Evolutionary conservation across 805 yeast species (phyloP).

Genomic region (Wickerhamiella bombiphila): DNA sequence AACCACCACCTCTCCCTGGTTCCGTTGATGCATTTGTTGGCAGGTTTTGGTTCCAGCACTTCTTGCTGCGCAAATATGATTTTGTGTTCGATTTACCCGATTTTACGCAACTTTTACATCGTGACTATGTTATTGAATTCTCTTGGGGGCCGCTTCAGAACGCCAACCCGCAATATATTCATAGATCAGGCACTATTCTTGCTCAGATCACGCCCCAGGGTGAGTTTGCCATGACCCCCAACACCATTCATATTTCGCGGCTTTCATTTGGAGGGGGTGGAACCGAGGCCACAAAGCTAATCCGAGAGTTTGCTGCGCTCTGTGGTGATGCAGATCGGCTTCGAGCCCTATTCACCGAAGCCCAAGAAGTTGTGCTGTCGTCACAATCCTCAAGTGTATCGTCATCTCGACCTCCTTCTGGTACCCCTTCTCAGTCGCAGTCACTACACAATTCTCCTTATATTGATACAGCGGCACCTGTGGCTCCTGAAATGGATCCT

Average conservation of each 20-base stretch:
- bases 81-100: constrained; percentile 49
- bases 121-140: constrained; percentile 51
- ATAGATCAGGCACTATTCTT: constrained; percentile 74
- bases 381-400: not conserved
- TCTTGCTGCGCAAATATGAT: constrained; percentile 51
- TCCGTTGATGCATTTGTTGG: constrained; percentile 23
- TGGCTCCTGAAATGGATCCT: no score
- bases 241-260: constrained; percentile 67
- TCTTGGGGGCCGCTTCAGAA: constrained; percentile 57
- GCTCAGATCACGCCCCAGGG: constrained; percentile 76
- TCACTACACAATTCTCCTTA: no score
- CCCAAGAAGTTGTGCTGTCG: not conserved
- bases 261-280: constrained; percentile 6
- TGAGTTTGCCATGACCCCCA: constrained; percentile 69
- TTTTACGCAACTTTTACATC: constrained; percentile 45
- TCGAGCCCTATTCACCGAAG: constrained; percentile 7
- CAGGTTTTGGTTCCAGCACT: constrained; percentile 51
- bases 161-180: constrained; percentile 70
- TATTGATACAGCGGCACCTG: no score
- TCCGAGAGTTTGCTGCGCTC: constrained; percentile 4
- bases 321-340: constrained; percentile 6
- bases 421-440: no score
- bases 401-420: no score
- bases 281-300: constrained; percentile 10
- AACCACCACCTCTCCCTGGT: constrained; percentile 56